phyloP scores from a whole-genome alignment of 768 basidiomycete species.

The Podaxis rugospora region DNA sequence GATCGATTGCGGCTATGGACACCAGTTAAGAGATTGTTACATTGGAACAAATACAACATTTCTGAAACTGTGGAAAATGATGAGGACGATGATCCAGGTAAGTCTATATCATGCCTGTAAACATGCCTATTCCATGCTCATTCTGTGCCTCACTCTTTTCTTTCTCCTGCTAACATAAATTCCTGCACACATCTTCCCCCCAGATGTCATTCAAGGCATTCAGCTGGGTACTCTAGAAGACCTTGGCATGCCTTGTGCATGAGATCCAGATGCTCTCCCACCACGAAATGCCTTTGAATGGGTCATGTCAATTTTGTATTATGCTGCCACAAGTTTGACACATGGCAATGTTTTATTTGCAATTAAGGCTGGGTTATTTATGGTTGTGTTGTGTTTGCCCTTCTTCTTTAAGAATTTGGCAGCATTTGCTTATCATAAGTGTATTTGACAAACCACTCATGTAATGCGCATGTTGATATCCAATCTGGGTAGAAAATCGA shows the following conservation, averaged over 20 bases:
- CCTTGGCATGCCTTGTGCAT: conserved; percentile 48
- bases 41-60: conserved; percentile 42
- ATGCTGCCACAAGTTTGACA: conserved; percentile 32
- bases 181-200: neutral
- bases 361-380: conserved; percentile 64
- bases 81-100: conserved; percentile 74
- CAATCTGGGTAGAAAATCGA: conserved; percentile 42
- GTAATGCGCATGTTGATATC: conserved; percentile 3
- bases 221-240: conserved; percentile 38
- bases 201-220: conserved; percentile 53
- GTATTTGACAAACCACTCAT: neutral
- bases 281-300: conserved; percentile 57
- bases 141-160: neutral
- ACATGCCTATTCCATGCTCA: neutral
- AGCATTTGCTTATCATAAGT: conserved; percentile 52
- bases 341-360: conserved; percentile 66
- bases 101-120: neutral
- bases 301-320: conserved; percentile 42
- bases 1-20: conserved; percentile 49
- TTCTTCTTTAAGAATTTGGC: conserved; percentile 53
- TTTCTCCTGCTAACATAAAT: neutral
- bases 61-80: conserved; percentile 37
- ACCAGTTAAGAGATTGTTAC: conserved; percentile 39
- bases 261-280: conserved; percentile 75
- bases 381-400: conserved; percentile 55